Conservation (phyloP, 78 protist species). For the Dictyostelium brefeldianum region DNA sequence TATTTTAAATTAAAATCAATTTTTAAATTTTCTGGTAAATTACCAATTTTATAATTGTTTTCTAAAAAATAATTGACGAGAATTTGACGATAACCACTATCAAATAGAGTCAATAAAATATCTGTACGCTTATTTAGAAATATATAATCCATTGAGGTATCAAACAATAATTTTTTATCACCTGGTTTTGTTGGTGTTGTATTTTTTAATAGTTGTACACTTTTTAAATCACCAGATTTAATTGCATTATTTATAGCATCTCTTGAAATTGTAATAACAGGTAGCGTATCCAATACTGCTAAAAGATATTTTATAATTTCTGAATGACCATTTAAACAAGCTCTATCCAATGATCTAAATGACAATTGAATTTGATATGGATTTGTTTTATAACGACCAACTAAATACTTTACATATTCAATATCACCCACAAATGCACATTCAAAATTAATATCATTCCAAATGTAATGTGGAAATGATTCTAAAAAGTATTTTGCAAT, state of each 20-base stretch:
- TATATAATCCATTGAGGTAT: not conserved
- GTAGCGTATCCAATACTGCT: not conserved
- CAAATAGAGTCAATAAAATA: not conserved
- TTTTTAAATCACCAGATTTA: not conserved
- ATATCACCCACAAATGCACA: not conserved
- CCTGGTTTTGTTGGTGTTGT: not conserved
- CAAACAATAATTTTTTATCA: not conserved
- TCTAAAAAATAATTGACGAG: no score
- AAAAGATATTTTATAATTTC: not conserved
- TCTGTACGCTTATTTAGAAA: not conserved
- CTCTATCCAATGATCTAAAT: not conserved
- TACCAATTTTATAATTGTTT: no score
- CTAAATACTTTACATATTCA: not conserved
- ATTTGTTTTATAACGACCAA: not conserved
- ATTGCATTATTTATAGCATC: not conserved
- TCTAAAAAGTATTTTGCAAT: not conserved
- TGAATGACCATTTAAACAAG: not conserved
- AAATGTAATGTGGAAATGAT: not conserved
- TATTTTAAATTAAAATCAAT: no score
- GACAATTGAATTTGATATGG: not conserved
- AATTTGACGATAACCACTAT: not conserved
- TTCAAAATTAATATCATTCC: not conserved
- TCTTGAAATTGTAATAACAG: not conserved
- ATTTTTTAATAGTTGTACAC: not conserved
- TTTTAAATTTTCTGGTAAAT: no score